Evolutionary conservation across 306 rosid species (phyloP).

Genomic region (Vicia faba): DNA sequence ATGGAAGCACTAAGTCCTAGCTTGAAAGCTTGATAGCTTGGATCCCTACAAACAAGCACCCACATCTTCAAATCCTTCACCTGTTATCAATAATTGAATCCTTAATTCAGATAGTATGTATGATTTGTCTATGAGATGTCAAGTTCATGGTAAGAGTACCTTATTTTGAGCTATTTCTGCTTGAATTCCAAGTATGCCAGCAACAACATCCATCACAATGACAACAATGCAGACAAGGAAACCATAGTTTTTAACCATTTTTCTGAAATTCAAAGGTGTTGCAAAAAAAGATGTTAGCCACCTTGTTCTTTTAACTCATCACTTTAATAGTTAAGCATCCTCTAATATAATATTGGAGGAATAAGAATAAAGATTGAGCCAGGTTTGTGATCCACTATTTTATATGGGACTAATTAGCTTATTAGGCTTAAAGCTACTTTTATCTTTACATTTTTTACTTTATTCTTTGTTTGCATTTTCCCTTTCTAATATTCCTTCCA

Average conservation of each 20-base stretch:
- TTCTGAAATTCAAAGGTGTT: background rate
- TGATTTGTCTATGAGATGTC: too few relatives aligned
- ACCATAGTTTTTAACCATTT: constrained; percentile 59
- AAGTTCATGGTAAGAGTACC: constrained; percentile 43
- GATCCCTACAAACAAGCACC: constrained; percentile 70
- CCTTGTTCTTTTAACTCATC: constrained; percentile 39
- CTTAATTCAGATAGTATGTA: background rate
- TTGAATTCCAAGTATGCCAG: constrained; percentile 82
- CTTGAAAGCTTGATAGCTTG: constrained; percentile 71
- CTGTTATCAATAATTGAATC: constrained; percentile 20
- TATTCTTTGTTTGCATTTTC: constrained; percentile 35
- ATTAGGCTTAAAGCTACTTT: constrained; percentile 57
- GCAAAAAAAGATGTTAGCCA: constrained; percentile 22
- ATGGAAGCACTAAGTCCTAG: constrained; percentile 72
- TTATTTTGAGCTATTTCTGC: constrained; percentile 82
- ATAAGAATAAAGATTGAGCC: constrained; percentile 55
- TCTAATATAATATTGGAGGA: constrained; percentile 23
- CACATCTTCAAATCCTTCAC: constrained; percentile 61
- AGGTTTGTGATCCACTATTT: constrained; percentile 37
- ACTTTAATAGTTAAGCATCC: constrained; percentile 24
- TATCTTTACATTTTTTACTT: constrained; percentile 40
- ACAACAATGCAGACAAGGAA: constrained; percentile 62
- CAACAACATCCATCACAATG: constrained; percentile 58
- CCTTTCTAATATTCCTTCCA: constrained; percentile 64
- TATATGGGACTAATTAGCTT: constrained; percentile 40